phyloP scores from a whole-genome alignment of 345 rosid species.

The Aegle marmelos region DNA sequence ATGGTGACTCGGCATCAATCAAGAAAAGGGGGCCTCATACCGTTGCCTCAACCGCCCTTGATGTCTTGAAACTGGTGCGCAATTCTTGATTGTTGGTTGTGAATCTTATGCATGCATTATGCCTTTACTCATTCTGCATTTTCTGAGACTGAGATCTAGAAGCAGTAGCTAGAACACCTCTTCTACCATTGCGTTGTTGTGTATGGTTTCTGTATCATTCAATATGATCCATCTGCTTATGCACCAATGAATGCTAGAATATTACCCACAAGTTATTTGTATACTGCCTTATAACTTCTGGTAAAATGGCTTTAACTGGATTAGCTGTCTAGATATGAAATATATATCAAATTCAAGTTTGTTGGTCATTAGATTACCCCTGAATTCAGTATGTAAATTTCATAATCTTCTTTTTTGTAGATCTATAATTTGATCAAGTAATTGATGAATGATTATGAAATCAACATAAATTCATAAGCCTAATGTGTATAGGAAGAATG shows the following conservation, averaged over 20 bases:
- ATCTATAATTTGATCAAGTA: not conserved
- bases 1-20: slow-evolving; percentile 84
- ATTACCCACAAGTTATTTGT: not conserved
- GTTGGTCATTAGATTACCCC: not conserved
- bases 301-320: not conserved
- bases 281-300: not conserved
- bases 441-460: not conserved
- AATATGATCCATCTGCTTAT: not conserved
- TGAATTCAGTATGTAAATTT: not conserved
- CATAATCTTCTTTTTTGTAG: not conserved
- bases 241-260: not conserved
- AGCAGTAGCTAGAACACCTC: not conserved
- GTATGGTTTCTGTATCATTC: not conserved
- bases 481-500: not conserved
- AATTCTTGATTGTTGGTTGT: not conserved
- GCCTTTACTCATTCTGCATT: not conserved
- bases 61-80: slow-evolving; percentile 79
- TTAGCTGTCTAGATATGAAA: not conserved
- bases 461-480: not conserved
- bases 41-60: slow-evolving; percentile 83
- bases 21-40: slow-evolving; percentile 71
- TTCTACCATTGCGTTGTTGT: not conserved
- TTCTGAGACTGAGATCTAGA: not conserved
- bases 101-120: slow-evolving; percentile 4
- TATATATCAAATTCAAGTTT: not conserved